Percentiles rank a stretch among this genome's conserved stretches.
Evolutionary conservation across 768 basidiomycete genomes (phyloP).

Genomic region (Tricholomella constricta): DNA sequence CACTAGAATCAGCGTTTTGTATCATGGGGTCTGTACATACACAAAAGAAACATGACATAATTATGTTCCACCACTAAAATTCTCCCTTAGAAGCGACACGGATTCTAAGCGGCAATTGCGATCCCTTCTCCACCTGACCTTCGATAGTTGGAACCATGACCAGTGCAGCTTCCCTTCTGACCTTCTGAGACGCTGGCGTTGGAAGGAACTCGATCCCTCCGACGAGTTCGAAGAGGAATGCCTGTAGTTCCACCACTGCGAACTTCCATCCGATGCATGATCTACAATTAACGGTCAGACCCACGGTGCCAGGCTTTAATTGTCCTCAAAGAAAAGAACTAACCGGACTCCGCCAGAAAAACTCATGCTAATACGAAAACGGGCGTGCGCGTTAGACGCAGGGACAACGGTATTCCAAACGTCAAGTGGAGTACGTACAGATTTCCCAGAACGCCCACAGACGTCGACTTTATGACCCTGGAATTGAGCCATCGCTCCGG

Average conservation of each 20-base stretch:
- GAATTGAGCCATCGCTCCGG: constrained; percentile 51
- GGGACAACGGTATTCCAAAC: neutral
- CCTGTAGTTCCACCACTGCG: constrained; percentile 54
- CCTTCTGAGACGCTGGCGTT: constrained; percentile 33
- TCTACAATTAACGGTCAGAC: constrained; percentile 12
- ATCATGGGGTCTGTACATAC: too few relatives aligned
- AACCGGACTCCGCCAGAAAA: constrained; percentile 36
- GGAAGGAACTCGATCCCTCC: constrained; percentile 54
- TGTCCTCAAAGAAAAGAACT: constrained; percentile 1
- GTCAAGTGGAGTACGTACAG: constrained; percentile 32
- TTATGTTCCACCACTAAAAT: too few relatives aligned
- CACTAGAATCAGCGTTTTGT: too few relatives aligned
- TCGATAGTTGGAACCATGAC: constrained; percentile 46
- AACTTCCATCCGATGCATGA: constrained; percentile 42
- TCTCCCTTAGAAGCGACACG: constrained; percentile 32
- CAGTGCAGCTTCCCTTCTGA: constrained; percentile 41
- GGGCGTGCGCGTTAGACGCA: constrained; percentile 4
- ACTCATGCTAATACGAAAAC: constrained; percentile 23
- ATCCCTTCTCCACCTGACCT: constrained; percentile 42
- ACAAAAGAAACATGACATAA: too few relatives aligned
- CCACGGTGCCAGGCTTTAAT: neutral
- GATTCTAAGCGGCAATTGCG: constrained; percentile 41
- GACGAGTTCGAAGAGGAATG: constrained; percentile 58
- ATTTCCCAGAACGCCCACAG: constrained; percentile 50
- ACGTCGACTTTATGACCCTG: constrained; percentile 42